A percentile compares a stretch with the other conserved stretches of the same genome.
These are phyloP conservation scores for Plasmodium billcollinsi DNA, from an alignment of 169 alveolate species.

Conservation along the genomic window DNA sequence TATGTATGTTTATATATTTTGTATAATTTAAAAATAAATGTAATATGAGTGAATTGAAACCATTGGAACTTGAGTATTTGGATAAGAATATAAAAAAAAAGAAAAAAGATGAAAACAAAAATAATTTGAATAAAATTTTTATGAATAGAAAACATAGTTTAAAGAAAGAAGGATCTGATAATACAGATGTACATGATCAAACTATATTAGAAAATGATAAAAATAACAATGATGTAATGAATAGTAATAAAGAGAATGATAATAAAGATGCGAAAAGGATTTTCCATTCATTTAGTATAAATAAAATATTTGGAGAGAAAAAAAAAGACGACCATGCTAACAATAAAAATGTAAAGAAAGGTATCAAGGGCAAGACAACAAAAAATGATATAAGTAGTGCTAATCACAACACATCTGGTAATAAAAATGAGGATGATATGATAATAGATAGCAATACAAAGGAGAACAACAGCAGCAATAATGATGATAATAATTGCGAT, in stretches of 20 bases:
- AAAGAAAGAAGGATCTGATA: no score
- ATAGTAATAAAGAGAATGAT: background rate
- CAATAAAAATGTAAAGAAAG: background rate
- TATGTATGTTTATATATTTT: background rate
- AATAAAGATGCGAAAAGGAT: constrained; percentile 1
- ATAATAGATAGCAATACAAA: background rate
- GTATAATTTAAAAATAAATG: background rate
- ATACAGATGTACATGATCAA: no score
- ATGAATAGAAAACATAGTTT: background rate
- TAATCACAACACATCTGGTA: background rate
- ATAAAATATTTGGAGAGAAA: background rate
- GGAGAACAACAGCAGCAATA: background rate
- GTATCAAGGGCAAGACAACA: background rate
- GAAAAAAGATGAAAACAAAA: background rate
- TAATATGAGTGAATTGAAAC: constrained; percentile 10
- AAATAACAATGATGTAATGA: background rate
- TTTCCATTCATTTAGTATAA: background rate
- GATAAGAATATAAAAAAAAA: background rate
- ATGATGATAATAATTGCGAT: background rate
- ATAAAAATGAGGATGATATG: background rate
- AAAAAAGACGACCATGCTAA: background rate
- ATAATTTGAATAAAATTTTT: background rate
- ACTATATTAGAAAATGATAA: background rate
- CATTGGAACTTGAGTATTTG: background rate
- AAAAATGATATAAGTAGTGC: background rate